Percentiles rank a stretch among this genome's conserved stretches.
These are phyloP conservation scores for Hondaea fermentalgiana DNA, from an alignment of 108 stramenopile genomes.

Conservation along the genomic window DNA sequence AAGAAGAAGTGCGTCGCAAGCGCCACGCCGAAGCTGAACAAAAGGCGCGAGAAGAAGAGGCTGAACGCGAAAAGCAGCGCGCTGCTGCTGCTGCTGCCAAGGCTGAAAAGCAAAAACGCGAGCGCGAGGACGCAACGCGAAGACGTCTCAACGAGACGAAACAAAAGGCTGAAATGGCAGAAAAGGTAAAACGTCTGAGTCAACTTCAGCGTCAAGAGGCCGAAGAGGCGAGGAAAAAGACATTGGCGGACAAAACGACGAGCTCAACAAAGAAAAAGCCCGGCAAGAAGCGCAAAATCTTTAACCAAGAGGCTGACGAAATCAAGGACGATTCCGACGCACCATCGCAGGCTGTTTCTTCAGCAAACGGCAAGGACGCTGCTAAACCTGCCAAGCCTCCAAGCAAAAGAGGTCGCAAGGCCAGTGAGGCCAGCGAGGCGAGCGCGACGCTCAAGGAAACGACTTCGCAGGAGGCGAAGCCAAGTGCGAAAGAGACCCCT, in stretches of 20 bases:
- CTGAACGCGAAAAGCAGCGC: not conserved
- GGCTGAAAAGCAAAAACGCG: not conserved
- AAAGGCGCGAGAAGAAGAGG: not conserved
- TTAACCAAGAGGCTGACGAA: not conserved
- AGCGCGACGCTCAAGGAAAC: not conserved
- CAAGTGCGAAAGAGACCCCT: not conserved
- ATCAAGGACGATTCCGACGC: not conserved
- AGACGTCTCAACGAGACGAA: not conserved
- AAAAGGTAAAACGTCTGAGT: not conserved
- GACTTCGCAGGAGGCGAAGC: not conserved
- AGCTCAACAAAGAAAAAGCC: not conserved
- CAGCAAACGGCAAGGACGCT: not conserved
- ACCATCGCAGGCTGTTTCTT: not conserved
- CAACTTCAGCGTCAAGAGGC: not conserved
- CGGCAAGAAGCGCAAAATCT: not conserved
- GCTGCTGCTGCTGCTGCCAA: not conserved
- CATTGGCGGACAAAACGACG: not conserved
- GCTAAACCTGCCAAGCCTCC: not conserved
- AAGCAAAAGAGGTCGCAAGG: not conserved
- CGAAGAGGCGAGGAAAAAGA: not conserved
- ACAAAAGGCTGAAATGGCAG: not conserved
- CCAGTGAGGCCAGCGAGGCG: not conserved
- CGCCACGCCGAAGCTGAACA: not conserved
- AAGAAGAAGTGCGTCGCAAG: not conserved
- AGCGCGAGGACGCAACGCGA: not conserved